phyloP scores from a whole-genome alignment of 805 yeast species.

The Kodamaea laetipori region DNA sequence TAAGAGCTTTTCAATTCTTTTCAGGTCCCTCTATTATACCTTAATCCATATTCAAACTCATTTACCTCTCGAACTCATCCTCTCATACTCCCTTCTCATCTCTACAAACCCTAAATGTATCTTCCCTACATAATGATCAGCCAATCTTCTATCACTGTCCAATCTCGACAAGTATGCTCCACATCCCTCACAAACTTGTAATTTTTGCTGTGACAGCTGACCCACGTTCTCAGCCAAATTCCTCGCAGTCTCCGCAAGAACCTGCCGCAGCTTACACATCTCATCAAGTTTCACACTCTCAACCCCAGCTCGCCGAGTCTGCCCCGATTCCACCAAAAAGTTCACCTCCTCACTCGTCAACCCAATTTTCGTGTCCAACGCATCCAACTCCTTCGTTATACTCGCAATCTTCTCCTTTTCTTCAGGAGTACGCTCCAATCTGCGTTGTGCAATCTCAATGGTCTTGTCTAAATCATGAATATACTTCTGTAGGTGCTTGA shows the following conservation, averaged over 20 bases:
- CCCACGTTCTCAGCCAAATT: conserved; percentile 71
- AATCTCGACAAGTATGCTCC: conserved; percentile 85
- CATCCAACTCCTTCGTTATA: conserved; percentile 59
- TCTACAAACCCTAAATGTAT: conserved; percentile 80
- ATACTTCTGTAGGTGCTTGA: conserved; percentile 52
- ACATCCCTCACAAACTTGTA: conserved; percentile 88
- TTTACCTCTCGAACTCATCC: too few relatives aligned
- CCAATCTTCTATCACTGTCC: conserved; percentile 85
- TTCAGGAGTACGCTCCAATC: conserved; percentile 73
- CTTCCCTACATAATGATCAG: conserved; percentile 88
- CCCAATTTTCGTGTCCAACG: conserved; percentile 62
- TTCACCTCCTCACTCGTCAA: conserved; percentile 68
- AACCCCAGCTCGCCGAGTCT: conserved; percentile 51
- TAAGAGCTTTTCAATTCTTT: too few relatives aligned
- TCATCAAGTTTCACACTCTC: conserved; percentile 50
- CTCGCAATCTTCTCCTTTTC: conserved; percentile 62
- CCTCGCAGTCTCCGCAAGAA: conserved; percentile 57
- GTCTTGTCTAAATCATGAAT: conserved; percentile 67
- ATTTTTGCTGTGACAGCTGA: conserved; percentile 83
- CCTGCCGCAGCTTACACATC: conserved; percentile 50
- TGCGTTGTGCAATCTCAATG: conserved; percentile 60
- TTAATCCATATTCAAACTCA: too few relatives aligned
- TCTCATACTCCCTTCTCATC: conserved; percentile 61
- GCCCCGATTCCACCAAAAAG: conserved; percentile 50
- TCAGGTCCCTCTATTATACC: too few relatives aligned